Conservation (phyloP, 148 eudicot genomes). For the Dysphania ambrosioides region DNA sequence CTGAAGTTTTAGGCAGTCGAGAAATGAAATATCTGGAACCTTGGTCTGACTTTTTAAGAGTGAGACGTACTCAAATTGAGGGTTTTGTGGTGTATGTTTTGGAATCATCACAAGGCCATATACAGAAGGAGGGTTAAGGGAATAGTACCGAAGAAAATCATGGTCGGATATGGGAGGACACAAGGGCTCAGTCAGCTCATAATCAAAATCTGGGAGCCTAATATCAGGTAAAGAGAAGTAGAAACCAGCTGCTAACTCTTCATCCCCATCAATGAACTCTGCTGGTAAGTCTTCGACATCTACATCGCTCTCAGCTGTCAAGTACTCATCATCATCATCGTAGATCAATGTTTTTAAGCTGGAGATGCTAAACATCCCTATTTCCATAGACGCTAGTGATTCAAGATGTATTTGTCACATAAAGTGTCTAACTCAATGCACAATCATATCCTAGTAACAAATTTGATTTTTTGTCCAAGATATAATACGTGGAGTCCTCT, state of each 20-base stretch:
- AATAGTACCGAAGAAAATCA: conserved; percentile 18
- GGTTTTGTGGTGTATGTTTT: conserved; percentile 8
- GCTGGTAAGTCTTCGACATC: conserved; percentile 9
- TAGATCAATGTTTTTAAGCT: neutral
- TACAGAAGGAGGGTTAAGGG: conserved; percentile 16
- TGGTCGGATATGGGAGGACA: conserved; percentile 17
- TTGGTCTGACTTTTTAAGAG: conserved; percentile 6
- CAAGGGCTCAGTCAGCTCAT: conserved; percentile 24
- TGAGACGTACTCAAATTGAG: conserved; percentile 24
- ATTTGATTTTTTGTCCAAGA: neutral
- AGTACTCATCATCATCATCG: conserved; percentile 15
- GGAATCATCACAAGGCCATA: conserved; percentile 29
- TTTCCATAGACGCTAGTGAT: neutral
- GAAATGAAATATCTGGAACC: conserved; percentile 19
- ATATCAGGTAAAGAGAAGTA: conserved; percentile 27
- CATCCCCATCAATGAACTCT: conserved; percentile 12
- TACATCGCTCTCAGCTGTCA: conserved; percentile 20
- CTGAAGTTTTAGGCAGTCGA: conserved; percentile 10
- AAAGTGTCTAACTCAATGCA: neutral
- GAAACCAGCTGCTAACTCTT: conserved; percentile 12
- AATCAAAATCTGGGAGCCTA: conserved; percentile 16
- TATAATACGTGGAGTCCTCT: conserved; percentile 12
- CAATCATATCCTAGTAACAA: neutral
- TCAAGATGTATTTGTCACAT: neutral
- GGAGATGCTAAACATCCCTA: neutral